These are phyloP conservation scores for Yamadazyma taylorii DNA, from an alignment of 1,139 yeast species.

Conservation along the genomic window DNA sequence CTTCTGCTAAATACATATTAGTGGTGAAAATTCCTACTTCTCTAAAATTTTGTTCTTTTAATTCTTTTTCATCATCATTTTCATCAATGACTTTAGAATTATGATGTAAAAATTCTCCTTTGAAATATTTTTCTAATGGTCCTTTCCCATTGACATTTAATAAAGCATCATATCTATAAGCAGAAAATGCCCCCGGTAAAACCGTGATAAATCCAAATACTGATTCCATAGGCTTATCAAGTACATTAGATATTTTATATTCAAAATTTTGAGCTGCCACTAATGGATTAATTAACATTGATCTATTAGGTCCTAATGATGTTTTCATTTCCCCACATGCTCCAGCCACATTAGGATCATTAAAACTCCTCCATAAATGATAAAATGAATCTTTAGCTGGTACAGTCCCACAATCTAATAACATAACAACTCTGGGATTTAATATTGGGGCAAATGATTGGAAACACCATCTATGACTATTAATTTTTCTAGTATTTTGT, in stretches of 20 bases:
- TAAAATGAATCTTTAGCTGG: constrained; percentile 74
- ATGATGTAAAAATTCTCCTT: constrained; percentile 71
- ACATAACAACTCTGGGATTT: constrained; percentile 67
- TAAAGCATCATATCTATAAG: constrained; percentile 72
- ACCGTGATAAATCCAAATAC: constrained; percentile 82
- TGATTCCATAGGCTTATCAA: constrained; percentile 83
- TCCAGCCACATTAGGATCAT: constrained; percentile 77
- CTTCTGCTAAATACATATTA: constrained; percentile 85
- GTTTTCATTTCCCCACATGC: constrained; percentile 86
- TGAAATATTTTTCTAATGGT: constrained; percentile 75
- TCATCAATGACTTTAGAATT: constrained; percentile 36
- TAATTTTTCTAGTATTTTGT: constrained; percentile 70
- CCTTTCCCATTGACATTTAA: constrained; percentile 65
- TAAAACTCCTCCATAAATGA: constrained; percentile 73
- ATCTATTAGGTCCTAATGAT: constrained; percentile 57
- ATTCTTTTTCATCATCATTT: constrained; percentile 43
- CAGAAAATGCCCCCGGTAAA: constrained; percentile 86
- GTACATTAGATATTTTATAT: constrained; percentile 76
- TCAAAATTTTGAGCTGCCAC: constrained; percentile 87
- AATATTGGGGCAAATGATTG: constrained; percentile 74
- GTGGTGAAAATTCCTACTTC: constrained; percentile 72
- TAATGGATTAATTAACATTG: constrained; percentile 63
- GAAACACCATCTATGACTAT: constrained; percentile 84
- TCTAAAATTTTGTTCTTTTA: constrained; percentile 43
- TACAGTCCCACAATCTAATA: constrained; percentile 79